Evolutionary conservation across 345 rosid species (phyloP).

Genomic region (Lepidium africanum): DNA sequence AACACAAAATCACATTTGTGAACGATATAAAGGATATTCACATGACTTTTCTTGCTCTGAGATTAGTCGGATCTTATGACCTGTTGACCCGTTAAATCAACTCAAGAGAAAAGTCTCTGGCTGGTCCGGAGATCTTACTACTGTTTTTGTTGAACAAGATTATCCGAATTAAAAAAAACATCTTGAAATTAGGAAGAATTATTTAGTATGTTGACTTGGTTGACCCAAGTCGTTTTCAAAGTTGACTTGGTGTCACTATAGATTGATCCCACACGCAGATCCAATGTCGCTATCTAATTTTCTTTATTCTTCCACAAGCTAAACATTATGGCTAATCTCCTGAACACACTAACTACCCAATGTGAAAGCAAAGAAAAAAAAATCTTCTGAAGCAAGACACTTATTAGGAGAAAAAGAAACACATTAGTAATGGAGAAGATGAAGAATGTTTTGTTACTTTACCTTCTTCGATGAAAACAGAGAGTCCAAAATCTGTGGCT

Average conservation of each 20-base stretch:
- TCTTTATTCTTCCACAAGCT: neutral
- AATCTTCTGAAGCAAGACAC: neutral
- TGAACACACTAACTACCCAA: conserved; percentile 4
- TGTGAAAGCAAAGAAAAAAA: conserved; percentile 1
- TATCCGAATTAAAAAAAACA: too few relatives aligned
- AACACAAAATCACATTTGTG: too few relatives aligned
- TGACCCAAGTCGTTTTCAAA: conserved; percentile 21
- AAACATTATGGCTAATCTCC: conserved; percentile 4
- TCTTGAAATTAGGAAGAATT: too few relatives aligned
- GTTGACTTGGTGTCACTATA: conserved; percentile 17
- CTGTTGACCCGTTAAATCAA: too few relatives aligned
- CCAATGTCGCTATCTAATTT: conserved; percentile 6
- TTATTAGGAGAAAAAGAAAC: neutral
- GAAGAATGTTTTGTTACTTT: neutral
- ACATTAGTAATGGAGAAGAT: neutral
- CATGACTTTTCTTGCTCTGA: too few relatives aligned
- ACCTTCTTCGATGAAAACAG: conserved; percentile 92
- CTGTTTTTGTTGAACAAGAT: too few relatives aligned
- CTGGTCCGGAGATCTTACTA: too few relatives aligned
- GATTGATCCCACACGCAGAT: conserved; percentile 16
- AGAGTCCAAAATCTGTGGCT: conserved; percentile 84
- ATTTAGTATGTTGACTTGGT: conserved; percentile 1
- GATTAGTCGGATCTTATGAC: too few relatives aligned
- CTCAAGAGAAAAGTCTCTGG: too few relatives aligned
- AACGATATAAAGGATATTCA: too few relatives aligned